Base-by-base conservation (phyloP, 768 basidiomycete species). In the Trametopsis cervina region DNA sequence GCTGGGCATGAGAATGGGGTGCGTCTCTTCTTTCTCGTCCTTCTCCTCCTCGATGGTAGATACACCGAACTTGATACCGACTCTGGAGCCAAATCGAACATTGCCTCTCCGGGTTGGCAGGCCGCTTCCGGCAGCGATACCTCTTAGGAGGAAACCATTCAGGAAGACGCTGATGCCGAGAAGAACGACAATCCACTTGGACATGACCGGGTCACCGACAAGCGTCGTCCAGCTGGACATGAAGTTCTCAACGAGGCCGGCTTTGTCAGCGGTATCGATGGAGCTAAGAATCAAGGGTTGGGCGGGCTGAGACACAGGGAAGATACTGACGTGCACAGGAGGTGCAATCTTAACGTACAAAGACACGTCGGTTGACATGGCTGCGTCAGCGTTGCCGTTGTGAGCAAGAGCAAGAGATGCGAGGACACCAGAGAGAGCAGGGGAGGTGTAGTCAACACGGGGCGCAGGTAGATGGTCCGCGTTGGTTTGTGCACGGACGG, bases 101-200 rank as follows among this genome's bases (percentile, higher is more conserved):
- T 42, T 35, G 25, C 57, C 60, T 7, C 56, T 55, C 40, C 57
- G 39, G n/a, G 51, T 44, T 2, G 65, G 54, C 12, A 65, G 60
- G 2, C 65, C 64, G 15, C 61, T 64, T 17, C 66, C 83, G 10
- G 79, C 79, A 0, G 82, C 84, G 37, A 89, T 85, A 3, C 86
- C 87, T 66, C 91, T 94, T 50, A 99, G 76, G 13, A 97, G 74
- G 61, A 90, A 97, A 3, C 93, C 94, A 54, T 99, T 99, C 49
- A 99, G 72, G 47, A 83, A 78, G 49, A 97, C 85, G 50, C 85
- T 88, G 51, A 95, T 76, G 2, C 82, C 86, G 20, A 99, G 78
- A 13, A 88, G 74, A 47, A 89, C 75, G 42, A 97, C 89, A 61
- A 98, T 93, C 87, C 90, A 94, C 69, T 98, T 98, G 58, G 80